Evolutionary conservation across 73 alveolate genomes (phyloP), one percentile per base, ranked within the genome.

Genomic region (Paramecium sonneborni): DNA sequence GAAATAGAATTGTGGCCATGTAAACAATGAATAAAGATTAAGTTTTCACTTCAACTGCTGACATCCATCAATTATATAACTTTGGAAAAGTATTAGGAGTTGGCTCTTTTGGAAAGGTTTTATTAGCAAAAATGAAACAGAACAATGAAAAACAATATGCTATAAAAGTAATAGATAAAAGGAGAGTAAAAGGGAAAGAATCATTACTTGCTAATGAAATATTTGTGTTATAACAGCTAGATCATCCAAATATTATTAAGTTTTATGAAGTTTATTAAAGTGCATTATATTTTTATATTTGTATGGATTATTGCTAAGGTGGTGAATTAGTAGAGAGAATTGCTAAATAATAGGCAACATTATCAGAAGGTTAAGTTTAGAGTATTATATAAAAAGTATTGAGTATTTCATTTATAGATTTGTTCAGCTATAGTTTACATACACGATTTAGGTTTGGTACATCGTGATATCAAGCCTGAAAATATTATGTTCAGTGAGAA

Each of bases 381-480:
- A 37, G 35, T 15, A 62, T 72, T 14, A 57, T 62, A 37, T 39
- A 21, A 2, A 86, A 34, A 10, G 85, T 85, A 34, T 86, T 58
- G 55, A 62, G 6, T 62, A 30, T 15, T 37, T 74, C 37, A 74
- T 74, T 74, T 37, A 74, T 23, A 88, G 74, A 72, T 88, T 11
- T 69, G 74, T 88, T 88, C 94, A 68, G 99, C 99, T 8, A 96
- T 97, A 5, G 97, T 96, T 68, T 98, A 98, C 95, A 93, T 97
- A 55, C 99, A 98, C 93, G 89, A 94, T 44, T 92, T 93, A 46
- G 97, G 97, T 11, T 93, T 98, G 39, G 96, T 98, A 41, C 99
- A 98, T 89, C 88, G 99, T 57, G 99, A 98, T 92, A 90, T 98
- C 56, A 98, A 98, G 85, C 99, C 99, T 5, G 99, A 98, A 84